Base-by-base conservation (phyloP, 208 protist genomes). In the Trypanosoma cruzi region DNA sequence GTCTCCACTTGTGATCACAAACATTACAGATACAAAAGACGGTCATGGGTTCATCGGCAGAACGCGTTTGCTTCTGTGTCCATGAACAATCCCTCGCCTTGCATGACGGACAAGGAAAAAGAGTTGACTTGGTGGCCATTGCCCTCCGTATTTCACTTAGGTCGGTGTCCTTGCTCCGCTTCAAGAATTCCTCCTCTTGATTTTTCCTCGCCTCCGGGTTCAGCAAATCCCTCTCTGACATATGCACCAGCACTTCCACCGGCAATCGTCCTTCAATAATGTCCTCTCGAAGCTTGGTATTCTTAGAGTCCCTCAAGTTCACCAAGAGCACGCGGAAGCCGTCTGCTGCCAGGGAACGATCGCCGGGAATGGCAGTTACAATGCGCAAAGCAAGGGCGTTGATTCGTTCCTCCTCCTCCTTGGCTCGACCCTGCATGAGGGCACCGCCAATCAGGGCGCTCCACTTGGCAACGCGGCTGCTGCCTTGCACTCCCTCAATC, bases 31-130 rank as follows among this genome's bases (percentile, higher is more conserved):
- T 81, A 65, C 97, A 98, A 71, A 99, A 99, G 1, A 94, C 90
- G 16, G 98, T 99, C 93, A 98, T 99, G 18, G 98, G 98, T 80
- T 99, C 98, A 93, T 99, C 98, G 1, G 88, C 98, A 6, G 94
- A 98, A 57, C 98, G 92, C 13, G 95, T 99, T 78, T 99, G 98
- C 80, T 97, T 85, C 75, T 99, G 91, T 54, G 82, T 85, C 85
- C 90, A 99, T 53, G 86, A 94, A 36, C 96, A 98, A 53, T 92
- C 76, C 11, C 77, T 69, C 36, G 88, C 66, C 8, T 84, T 82
- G 68, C 98, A 99, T 36, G 80, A 75, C 10, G 86, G 84, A 64
- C 95, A 98, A 18, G 67, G 68, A 79, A 96, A 98, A 46, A 98
- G 76, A 26, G 75, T 91, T 18, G 92, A 94, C 31, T 75, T 87